A percentile compares a stretch with the other conserved stretches of the same genome.
Conservation (phyloP, 129 eudicot genomes). For the Artemisia tridentata region DNA sequence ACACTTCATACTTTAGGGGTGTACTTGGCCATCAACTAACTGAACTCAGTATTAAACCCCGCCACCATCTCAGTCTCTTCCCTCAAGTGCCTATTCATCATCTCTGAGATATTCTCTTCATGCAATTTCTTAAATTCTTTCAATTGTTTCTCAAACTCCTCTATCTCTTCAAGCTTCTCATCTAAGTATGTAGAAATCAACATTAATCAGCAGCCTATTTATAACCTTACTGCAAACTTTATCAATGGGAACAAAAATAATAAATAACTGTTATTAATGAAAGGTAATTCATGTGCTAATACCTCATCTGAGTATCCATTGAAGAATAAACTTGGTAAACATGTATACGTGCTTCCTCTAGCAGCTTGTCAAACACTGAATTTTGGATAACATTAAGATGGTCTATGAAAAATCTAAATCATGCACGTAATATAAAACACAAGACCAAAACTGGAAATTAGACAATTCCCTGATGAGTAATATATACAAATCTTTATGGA, state of each 20-base stretch:
- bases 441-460: background rate
- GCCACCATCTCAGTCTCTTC: conserved; percentile 56
- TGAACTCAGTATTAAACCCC: conserved; percentile 43
- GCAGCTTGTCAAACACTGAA: conserved; percentile 67
- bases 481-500: background rate
- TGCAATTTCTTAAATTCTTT: conserved; percentile 25
- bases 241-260: background rate
- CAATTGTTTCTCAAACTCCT: conserved; percentile 26
- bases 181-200: conserved; percentile 16
- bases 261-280: background rate
- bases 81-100: conserved; percentile 43
- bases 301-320: conserved; percentile 17
- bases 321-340: background rate
- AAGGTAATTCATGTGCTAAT: conserved; percentile 9
- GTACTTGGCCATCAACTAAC: conserved; percentile 54
- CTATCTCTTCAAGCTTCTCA: conserved; percentile 23
- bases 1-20: conserved; percentile 28
- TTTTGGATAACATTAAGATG: conserved; percentile 48
- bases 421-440: conserved; percentile 52
- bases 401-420: conserved; percentile 67
- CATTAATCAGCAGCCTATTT: too few relatives aligned
- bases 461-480: background rate
- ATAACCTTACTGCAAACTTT: too few relatives aligned
- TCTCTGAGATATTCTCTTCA: conserved; percentile 39
- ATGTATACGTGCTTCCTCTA: conserved; percentile 24